Base-by-base conservation (phyloP, 805 yeast species). In the Brettanomyces nanus region DNA sequence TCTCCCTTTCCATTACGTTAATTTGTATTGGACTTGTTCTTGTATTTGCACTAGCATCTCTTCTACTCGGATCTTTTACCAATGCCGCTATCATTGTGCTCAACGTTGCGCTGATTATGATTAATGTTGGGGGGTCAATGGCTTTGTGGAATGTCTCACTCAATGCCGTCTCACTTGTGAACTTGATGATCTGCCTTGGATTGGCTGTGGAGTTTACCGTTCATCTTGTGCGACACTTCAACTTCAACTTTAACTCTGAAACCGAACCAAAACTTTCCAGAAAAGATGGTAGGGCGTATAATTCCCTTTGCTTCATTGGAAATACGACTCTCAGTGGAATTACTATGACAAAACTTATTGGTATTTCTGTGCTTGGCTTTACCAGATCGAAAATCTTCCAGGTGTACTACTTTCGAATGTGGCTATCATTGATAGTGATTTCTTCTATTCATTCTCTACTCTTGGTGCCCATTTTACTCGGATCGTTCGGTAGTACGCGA, bases 371-470 rank as follows among this genome's bases (percentile, higher is more conserved):
- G 9, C 63, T 90, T 28, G 95, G 94, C 4, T 87, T 89, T 56
- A 85, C 97, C 0, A 66, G 75, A 45, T 85, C 95, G 15, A 78
- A 82, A 56, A 89, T 90, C 22, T 92, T 90, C 58, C 94, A 86
- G 47, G 74, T 90, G 2, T 90, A 85, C 59, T 90, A 92, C 57
- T 90, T 90, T 68, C 65, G 95, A 43, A 89, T 90, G 96, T 90
- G 97, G 97, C 61, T 84, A 10, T 67, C 87, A 1, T 66, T 90
- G 42, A 80, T 90, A 6, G 44, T 82, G 1, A 65, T 84, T 39
- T 95, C 95, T 1, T 76, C 89, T 0, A 46, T 82, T 1, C 97
- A 90, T 56, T 74, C 92, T 3, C 66, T 90, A 37, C 69, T 84
- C 28, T 73, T 90, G 40, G 63, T 90, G 37, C 98, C 98, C 0